Base-by-base conservation (phyloP, 2,329 filamentous ascomycete genomes). In the Epichloe sp. region DNA sequence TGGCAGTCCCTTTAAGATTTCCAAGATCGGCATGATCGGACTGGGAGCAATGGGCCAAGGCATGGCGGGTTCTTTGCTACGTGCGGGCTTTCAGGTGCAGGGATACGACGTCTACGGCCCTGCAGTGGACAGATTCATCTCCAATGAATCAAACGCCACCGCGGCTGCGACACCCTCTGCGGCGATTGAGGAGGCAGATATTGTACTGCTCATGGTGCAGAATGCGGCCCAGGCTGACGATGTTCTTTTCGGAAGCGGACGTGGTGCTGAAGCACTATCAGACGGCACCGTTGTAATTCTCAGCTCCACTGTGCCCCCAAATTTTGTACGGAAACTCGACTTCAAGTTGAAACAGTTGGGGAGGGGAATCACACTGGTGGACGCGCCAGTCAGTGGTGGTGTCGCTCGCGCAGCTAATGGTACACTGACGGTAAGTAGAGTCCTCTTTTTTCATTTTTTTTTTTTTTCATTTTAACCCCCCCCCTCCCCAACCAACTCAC, bases 31-130 rank as follows among this genome's bases (percentile, higher is more conserved):
- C 12, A 62, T 69, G 51, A 61, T 68, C 19, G 67, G 67, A 1
- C 52, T 69, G 8, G 66, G 67, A 0, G 66, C 66, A 1, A 69
- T 69, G 67, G 67, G 66, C 5, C 61, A 63, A 34, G 65, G 67
- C 26, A 69, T 69, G 62, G 67, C 66, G 1, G 51, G 59, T 1
- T 66, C 65, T 1, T 59, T 68, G 7, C 47, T 68, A 0, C 58
- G 60, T 6, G 60, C 63, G 3, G 62, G 64, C 3, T 68, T 63
- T 41, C 36, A 55, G 1, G 64, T 69, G 2, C 59, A 59, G 3
- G 65, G 63, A 7, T 70, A 63, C 51, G 67, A 70, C 52, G 54
- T 67, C 12, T 62, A 58, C 19, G 52, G 49, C 5, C 55, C 58
- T 2, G 59, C 65, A 3, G 48, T 68, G 5, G 58, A 64, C 11